These are phyloP conservation scores for Paraleonurus japonicus DNA, from an alignment of 257 asterid genomes.

Conservation along the genomic window DNA sequence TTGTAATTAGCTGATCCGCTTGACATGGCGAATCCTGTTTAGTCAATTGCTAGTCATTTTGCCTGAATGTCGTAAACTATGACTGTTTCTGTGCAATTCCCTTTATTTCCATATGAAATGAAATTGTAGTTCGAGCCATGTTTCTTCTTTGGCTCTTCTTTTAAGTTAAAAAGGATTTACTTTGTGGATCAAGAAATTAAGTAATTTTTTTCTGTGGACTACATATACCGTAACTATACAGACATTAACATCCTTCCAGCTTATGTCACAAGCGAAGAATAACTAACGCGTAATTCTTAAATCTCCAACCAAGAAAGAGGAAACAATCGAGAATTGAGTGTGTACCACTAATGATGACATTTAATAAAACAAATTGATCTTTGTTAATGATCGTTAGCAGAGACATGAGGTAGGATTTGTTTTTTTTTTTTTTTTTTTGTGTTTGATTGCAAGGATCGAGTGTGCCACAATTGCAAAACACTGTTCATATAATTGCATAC, in stretches of 20 bases:
- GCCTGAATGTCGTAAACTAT: neutral
- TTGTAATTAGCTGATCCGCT: neutral
- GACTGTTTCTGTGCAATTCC: neutral
- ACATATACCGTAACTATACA: neutral
- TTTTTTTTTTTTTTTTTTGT: neutral
- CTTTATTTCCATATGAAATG: neutral
- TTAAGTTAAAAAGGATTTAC: neutral
- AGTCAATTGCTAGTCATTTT: conserved; percentile 6
- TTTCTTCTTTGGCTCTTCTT: neutral
- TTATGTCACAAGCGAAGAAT: neutral
- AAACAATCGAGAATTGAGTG: neutral
- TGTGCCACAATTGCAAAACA: neutral
- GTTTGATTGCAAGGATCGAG: neutral
- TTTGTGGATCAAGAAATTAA: conserved; percentile 9
- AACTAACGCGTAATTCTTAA: neutral
- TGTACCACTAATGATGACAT: neutral
- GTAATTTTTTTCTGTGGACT: neutral
- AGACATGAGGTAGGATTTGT: neutral
- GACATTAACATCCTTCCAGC: neutral
- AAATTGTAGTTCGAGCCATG: neutral
- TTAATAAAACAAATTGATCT: neutral
- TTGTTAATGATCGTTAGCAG: neutral
- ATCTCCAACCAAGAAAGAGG: neutral
- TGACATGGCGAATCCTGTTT: conserved; percentile 13
- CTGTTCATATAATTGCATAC: conserved; percentile 2